phyloP scores from a whole-genome alignment of 2,329 filamentous ascomycete species.

The Incumbomyces delicatus region DNA sequence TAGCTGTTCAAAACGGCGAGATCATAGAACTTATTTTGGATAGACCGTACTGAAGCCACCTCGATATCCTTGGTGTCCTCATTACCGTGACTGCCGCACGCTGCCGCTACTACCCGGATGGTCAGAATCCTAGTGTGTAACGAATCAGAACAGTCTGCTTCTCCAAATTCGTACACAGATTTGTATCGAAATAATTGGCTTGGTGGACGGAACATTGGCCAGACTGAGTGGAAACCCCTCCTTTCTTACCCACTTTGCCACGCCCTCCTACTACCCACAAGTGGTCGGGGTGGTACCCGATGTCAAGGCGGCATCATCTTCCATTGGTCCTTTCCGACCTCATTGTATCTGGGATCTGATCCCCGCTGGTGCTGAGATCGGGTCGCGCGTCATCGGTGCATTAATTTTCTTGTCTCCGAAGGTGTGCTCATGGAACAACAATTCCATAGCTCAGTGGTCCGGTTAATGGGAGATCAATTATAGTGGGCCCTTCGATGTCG shows the following conservation, averaged over 20 bases:
- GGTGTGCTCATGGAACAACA: not conserved
- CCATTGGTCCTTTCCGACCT: conserved; percentile 2
- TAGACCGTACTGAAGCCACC: no score
- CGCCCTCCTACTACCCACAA: not conserved
- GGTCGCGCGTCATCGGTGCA: conserved; percentile 2
- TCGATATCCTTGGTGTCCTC: no score
- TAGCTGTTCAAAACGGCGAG: no score
- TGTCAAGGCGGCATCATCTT: not conserved
- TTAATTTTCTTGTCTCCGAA: conserved; percentile 2
- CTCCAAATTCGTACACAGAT: not conserved
- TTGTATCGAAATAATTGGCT: conserved; percentile 2
- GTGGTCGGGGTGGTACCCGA: no score
- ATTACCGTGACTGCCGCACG: no score
- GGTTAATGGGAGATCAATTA: conserved; percentile 19
- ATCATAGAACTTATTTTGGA: no score
- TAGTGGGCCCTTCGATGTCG: not conserved
- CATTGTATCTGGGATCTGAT: not conserved
- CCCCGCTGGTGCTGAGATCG: conserved; percentile 5
- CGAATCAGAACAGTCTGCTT: not conserved
- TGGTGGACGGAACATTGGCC: conserved; percentile 1
- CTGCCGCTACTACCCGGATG: no score
- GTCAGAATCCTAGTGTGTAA: no score
- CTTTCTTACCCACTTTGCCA: conserved; percentile 1
- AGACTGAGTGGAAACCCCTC: conserved; percentile 5
- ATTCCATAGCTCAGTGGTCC: conserved; percentile 13